phyloP scores from a whole-genome alignment of 192 early-diverging fungal species.

The Backusella westeae region DNA sequence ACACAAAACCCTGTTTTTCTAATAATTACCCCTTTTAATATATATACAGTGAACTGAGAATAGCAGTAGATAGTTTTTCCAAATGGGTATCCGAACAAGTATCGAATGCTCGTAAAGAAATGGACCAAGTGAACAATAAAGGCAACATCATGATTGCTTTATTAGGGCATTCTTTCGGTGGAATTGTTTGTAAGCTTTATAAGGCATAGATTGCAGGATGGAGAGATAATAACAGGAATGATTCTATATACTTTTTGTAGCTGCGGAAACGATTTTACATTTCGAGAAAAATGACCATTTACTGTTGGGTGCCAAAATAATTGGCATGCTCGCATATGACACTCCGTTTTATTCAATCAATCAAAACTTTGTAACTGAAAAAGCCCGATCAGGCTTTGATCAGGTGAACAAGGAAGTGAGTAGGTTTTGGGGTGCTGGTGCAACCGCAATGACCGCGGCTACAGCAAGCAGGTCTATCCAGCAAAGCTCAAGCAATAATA shows the following conservation, averaged over 20 bases:
- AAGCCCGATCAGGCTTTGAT: slow-evolving; percentile 35
- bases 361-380: slow-evolving; percentile 34
- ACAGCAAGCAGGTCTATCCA: neutral
- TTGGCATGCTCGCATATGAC: slow-evolving; percentile 56
- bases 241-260: slow-evolving; percentile 29
- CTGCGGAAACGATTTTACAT: slow-evolving; percentile 46
- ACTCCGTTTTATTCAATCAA: slow-evolving; percentile 56
- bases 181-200: slow-evolving; percentile 51
- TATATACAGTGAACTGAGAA: slow-evolving; percentile 19
- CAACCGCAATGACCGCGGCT: neutral
- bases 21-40: neutral
- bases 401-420: slow-evolving; percentile 35
- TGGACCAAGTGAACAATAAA: neutral
- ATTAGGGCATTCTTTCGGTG: slow-evolving; percentile 56
- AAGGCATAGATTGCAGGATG: neutral
- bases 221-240: too few species aligned
- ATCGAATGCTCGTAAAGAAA: slow-evolving; percentile 28
- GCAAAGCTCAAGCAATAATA: neutral
- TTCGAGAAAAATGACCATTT: slow-evolving; percentile 17
- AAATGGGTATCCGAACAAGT: slow-evolving; percentile 47
- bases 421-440: neutral
- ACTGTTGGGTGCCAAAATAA: slow-evolving; percentile 23
- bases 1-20: neutral
- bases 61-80: slow-evolving; percentile 46
- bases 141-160: slow-evolving; percentile 24